Conservation (phyloP, 1,284 basidiomycete genomes). For the Dichomitus squalens region DNA sequence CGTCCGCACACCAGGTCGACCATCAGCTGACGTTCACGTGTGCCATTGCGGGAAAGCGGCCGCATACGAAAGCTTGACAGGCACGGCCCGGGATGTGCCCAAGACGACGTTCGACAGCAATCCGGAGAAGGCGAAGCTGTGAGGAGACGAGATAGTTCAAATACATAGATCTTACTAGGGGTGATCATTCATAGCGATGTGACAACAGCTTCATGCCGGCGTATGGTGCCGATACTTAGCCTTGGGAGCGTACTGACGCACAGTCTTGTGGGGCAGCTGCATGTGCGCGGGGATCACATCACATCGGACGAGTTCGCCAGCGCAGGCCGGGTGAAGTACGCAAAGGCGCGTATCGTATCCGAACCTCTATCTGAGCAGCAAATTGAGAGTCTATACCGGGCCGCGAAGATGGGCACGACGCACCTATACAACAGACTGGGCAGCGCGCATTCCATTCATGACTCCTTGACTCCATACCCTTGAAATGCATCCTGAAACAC, state of each 20-base stretch:
- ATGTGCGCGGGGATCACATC: background rate
- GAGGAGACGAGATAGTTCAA: background rate
- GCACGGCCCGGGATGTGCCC: constrained; percentile 9
- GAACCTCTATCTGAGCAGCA: background rate
- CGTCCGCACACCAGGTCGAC: constrained; percentile 10
- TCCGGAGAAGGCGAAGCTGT: constrained; percentile 11
- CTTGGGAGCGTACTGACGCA: too few relatives aligned
- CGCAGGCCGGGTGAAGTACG: background rate
- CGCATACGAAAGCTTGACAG: constrained; percentile 15
- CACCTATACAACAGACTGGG: background rate
- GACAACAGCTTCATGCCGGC: background rate
- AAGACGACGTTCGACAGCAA: constrained; percentile 14
- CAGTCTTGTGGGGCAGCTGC: background rate
- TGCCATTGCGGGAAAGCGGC: constrained; percentile 9
- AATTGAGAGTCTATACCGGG: background rate
- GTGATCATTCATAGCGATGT: too few relatives aligned
- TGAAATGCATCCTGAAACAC: constrained; percentile 48
- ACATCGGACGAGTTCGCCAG: background rate
- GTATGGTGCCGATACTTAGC: too few relatives aligned
- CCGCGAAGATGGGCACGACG: background rate
- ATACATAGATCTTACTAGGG: too few relatives aligned
- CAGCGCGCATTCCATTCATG: background rate
- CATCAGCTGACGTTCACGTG: constrained; percentile 14
- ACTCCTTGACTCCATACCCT: background rate
- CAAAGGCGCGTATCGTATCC: background rate